Conservation (phyloP, 495 filamentous ascomycete species). For the Penicillium alfredii region DNA sequence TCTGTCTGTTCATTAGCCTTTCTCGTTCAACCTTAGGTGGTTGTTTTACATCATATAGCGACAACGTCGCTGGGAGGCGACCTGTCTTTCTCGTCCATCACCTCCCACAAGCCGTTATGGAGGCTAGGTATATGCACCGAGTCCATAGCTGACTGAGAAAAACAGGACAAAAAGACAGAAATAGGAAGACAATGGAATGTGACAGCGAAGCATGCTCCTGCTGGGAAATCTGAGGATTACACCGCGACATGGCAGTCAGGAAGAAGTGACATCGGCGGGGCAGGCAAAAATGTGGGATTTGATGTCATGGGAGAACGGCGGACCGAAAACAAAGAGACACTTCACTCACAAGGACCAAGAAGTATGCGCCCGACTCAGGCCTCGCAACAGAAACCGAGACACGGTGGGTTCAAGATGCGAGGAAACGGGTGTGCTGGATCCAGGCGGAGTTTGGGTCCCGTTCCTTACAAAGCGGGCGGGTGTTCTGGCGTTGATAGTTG, state of each 20-base stretch:
- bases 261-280: no score
- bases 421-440: conserved; percentile 14
- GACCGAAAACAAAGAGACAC: background rate
- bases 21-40: background rate
- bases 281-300: background rate
- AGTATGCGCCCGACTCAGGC: conserved; percentile 29
- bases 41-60: background rate
- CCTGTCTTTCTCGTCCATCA: no score
- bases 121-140: conserved; percentile 12
- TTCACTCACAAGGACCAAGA: conserved; percentile 31
- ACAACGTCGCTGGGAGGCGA: background rate
- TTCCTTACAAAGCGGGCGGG: conserved; percentile 29
- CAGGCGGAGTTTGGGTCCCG: conserved; percentile 24
- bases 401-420: conserved; percentile 22
- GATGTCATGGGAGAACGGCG: conserved; percentile 5
- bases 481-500: no score
- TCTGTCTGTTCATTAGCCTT: conserved; percentile 15
- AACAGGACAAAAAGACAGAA: conserved; percentile 1
- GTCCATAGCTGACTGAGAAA: conserved; percentile 6
- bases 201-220: no score
- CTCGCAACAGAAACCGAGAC: conserved; percentile 24
- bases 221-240: no score
- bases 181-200: background rate
- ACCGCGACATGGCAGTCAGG: no score
- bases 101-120: background rate